Base-by-base conservation (phyloP, 2,329 filamentous ascomycete species). In the Penicillium brevicompactum region DNA sequence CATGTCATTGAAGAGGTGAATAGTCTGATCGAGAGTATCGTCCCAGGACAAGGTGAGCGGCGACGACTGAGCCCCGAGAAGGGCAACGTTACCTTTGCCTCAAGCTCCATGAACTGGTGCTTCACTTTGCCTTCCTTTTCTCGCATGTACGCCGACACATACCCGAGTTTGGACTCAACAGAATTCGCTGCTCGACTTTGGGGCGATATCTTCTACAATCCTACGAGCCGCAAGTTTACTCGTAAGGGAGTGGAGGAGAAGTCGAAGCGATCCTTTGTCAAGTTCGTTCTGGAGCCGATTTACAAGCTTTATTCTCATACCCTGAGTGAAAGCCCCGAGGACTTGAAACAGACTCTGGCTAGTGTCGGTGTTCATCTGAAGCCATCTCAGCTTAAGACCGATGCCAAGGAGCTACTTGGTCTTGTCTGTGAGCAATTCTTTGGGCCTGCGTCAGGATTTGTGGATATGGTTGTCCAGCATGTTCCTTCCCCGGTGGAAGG, bases 1-100 rank as follows among this genome's bases (percentile, higher is more conserved):
- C 92, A 97, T 73, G 92, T 97, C n/a, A 86, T 99, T 50, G 94
- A 99, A 74, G 91, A 97, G 75, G 92, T 99, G 74, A 99, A 99
- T 76, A 96, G 91, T 1, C 80, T 94, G 64, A 97, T 99, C 67
- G 91, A 96, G 70, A 92, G 90, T 70, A 89, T 90, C 3, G 81
- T 92, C 27, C 93, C 94, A 4, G 88, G 91, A 2, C 85, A 86
- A 65, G 92, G 92, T 27, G 90, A 91, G 67, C 86, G 84, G 58
- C 86, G 85, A 74, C 86, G 94, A 61, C 76, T 99, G 59, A 97
- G 93, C 64, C 94, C 94, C 0, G 94, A 99, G 71, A 96, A 92
- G 77, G 94, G 94, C 58, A 99, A 99, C 70, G 94, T 99, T n/a
- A 87, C 95, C 9, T 99, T 99, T 70, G 90, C 93, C 0, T 96